Evolutionary conservation across 352 stramenopile genomes (phyloP).

Genomic region (Blastocystis sp.): DNA sequence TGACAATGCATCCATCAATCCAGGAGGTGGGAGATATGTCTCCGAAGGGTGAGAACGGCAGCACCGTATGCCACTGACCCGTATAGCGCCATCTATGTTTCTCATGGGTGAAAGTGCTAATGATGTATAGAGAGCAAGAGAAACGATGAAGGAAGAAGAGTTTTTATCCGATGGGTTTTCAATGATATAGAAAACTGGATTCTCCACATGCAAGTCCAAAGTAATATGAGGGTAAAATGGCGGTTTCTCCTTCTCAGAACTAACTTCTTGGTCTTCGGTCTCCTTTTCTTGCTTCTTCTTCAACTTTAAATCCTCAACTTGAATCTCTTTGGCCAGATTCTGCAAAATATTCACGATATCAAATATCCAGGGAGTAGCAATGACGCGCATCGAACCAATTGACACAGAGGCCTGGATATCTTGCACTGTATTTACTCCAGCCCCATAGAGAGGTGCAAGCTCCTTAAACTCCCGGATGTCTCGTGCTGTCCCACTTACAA

Average conservation of each 20-base stretch:
- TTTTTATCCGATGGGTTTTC: not conserved
- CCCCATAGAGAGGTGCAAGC: not conserved
- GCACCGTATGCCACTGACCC: constrained; percentile 37
- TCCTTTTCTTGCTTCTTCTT: not conserved
- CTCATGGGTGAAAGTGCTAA: not conserved
- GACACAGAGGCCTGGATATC: not conserved
- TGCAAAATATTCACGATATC: constrained; percentile 49
- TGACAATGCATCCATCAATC: constrained; percentile 3
- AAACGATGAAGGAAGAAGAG: constrained; percentile 12
- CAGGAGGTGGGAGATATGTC: not conserved
- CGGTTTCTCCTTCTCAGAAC: not conserved
- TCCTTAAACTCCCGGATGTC: not conserved
- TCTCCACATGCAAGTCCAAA: constrained; percentile 13
- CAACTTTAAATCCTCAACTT: not conserved
- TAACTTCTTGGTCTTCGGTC: not conserved
- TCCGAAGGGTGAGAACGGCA: constrained; percentile 24
- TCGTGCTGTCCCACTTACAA: not conserved
- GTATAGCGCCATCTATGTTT: not conserved
- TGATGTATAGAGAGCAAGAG: not conserved
- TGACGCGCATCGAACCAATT: constrained; percentile 6
- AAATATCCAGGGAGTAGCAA: constrained; percentile 34
- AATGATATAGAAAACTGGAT: constrained; percentile 46
- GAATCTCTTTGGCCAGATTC: not conserved
- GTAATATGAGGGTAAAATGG: not conserved
- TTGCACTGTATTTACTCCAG: not conserved